A percentile compares a stretch with the other conserved stretches of the same genome.
These are phyloP conservation scores for Tanacetum coccineum DNA, from an alignment of 129 eudicot genomes.

Conservation along the genomic window DNA sequence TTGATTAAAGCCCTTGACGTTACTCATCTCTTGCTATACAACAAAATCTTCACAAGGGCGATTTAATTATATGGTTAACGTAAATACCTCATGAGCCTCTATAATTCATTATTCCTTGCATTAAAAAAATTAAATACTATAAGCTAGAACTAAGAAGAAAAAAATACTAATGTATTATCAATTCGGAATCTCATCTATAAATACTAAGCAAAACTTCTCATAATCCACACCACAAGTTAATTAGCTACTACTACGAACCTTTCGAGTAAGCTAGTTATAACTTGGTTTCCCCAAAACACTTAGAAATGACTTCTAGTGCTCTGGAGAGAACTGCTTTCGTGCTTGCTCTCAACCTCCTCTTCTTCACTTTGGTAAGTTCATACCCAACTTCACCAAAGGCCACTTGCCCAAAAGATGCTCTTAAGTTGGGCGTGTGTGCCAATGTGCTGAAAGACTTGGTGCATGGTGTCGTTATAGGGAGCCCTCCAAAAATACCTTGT, in stretches of 20 bases:
- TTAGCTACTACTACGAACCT: background rate
- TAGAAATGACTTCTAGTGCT: background rate
- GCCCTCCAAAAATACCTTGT: slow-evolving; percentile 39
- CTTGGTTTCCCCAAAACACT: background rate
- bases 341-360: slow-evolving; percentile 41
- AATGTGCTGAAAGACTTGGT: slow-evolving; percentile 31
- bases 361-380: slow-evolving; percentile 46
- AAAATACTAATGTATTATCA: no score
- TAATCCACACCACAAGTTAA: background rate
- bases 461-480: slow-evolving; percentile 13
- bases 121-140: background rate
- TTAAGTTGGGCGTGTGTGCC: slow-evolving; percentile 49
- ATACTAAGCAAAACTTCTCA: background rate
- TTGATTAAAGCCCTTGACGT: no score
- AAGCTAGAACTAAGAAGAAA: background rate
- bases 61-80: background rate
- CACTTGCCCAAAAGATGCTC: slow-evolving; percentile 42
- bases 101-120: background rate
- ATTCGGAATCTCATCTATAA: background rate
- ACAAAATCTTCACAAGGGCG: background rate
- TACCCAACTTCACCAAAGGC: background rate
- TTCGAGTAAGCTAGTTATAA: slow-evolving; percentile 20
- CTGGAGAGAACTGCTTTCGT: slow-evolving; percentile 34
- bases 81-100: background rate
- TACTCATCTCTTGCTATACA: no score